Evolutionary conservation across 2,329 filamentous ascomycete species (phyloP).

Genomic region (Ramularia endophylla): DNA sequence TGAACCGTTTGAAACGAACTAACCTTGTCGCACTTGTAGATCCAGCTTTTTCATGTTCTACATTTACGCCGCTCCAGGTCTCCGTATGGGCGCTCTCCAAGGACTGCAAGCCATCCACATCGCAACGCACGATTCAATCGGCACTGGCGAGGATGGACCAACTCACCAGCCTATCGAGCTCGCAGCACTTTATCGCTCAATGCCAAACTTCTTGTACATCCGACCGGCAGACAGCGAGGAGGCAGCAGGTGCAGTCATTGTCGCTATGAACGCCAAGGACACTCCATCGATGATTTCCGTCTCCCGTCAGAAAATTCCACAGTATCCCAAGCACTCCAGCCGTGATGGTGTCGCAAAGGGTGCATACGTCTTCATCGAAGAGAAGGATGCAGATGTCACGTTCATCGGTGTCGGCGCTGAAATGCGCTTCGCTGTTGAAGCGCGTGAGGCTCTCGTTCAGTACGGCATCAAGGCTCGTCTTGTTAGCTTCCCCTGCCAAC

Average conservation of each 20-base stretch:
- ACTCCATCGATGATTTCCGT: conserved; percentile 41
- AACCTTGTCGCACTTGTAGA: too few relatives aligned
- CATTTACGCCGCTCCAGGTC: conserved; percentile 33
- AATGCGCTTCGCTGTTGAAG: conserved; percentile 42
- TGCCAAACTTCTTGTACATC: conserved; percentile 36
- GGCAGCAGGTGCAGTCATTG: conserved; percentile 38
- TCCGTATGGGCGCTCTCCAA: conserved; percentile 35
- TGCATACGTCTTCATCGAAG: conserved; percentile 38
- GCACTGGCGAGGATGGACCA: conserved; percentile 33
- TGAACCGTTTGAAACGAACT: too few relatives aligned
- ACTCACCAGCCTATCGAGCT: conserved; percentile 36
- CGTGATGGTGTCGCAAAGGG: conserved; percentile 36
- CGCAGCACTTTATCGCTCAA: conserved; percentile 32
- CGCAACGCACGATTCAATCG: conserved; percentile 36
- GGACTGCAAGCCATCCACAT: conserved; percentile 34
- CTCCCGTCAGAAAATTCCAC: conserved; percentile 38
- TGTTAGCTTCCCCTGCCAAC: conserved; percentile 47
- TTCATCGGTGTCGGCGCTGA: conserved; percentile 49
- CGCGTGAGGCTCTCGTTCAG: conserved; percentile 31
- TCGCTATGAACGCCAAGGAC: conserved; percentile 35
- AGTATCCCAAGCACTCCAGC: conserved; percentile 32
- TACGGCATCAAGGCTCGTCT: conserved; percentile 41
- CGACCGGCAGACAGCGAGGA: conserved; percentile 33
- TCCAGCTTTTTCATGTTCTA: conserved; percentile 38
- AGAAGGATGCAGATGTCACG: conserved; percentile 38